Percentiles rank a stretch among this genome's conserved stretches.
Conservation (phyloP, 139 green algal genomes). For the Choricystis sp. region DNA sequence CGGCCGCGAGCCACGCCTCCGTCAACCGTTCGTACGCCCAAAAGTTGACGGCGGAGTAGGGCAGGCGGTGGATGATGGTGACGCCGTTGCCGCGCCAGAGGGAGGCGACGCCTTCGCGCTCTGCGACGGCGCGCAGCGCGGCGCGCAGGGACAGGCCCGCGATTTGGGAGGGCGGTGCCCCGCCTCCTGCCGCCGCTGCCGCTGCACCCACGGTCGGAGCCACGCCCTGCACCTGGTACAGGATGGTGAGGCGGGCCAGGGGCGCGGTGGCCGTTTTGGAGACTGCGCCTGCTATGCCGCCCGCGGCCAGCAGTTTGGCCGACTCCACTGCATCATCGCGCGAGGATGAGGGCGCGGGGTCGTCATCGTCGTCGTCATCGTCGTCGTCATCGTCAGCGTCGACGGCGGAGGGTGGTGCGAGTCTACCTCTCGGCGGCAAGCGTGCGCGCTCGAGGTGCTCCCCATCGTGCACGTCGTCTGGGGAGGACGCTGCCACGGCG, state of each 20-base stretch:
- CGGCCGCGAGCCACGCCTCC: conserved; percentile 3
- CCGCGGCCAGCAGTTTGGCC: conserved; percentile 47
- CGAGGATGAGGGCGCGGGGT: not conserved
- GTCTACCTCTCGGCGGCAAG: too few species aligned
- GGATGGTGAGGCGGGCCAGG: conserved; percentile 81
- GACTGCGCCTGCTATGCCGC: conserved; percentile 74
- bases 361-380: conserved; percentile 2
- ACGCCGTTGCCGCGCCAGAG: conserved; percentile 89
- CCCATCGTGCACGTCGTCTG: too few species aligned
- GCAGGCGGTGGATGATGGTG: conserved; percentile 76
- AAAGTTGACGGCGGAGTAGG: conserved; percentile 93
- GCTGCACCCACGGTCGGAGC: too few species aligned
- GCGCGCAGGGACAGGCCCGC: conserved; percentile 4
- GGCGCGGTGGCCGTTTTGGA: conserved; percentile 79
- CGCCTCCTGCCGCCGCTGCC: not conserved
- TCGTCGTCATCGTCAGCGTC: not conserved
- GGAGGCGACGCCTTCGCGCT: conserved; percentile 50
- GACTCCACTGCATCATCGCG: conserved; percentile 11
- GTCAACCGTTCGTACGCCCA: conserved; percentile 65
- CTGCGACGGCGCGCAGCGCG: conserved; percentile 33
- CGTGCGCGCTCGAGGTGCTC: too few species aligned
- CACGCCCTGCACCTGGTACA: conserved; percentile 68
- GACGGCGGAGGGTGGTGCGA: not conserved
- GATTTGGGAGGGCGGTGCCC: not conserved
- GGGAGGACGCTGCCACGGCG: too few species aligned